Percentiles rank a stretch among this genome's conserved stretches.
Conservation (phyloP, 768 basidiomycete species). For the Mycena floridula region DNA sequence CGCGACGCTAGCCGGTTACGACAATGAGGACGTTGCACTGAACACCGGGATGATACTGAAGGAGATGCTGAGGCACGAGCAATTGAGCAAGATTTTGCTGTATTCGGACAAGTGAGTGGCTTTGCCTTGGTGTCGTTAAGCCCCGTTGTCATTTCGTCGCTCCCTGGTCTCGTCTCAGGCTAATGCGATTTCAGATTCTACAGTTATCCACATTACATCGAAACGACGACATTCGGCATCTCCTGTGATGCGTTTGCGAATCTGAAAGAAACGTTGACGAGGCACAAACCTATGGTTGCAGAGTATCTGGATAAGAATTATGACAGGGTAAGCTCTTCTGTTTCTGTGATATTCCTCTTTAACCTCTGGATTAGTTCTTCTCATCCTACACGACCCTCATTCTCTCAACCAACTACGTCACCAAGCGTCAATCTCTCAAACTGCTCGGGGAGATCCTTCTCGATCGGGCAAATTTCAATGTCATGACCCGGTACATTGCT, state of each 20-base stretch:
- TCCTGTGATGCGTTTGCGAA: constrained; percentile 98
- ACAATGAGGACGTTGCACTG: constrained; percentile 91
- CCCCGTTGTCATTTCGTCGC: not conserved
- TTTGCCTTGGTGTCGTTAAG: constrained; percentile 6
- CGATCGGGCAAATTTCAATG: constrained; percentile 95
- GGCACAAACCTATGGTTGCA: constrained; percentile 98
- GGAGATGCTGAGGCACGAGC: constrained; percentile 94
- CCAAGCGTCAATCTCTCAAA: constrained; percentile 98
- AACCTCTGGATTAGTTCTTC: constrained; percentile 67
- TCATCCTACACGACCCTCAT: constrained; percentile 90
- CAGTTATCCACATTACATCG: constrained; percentile 93
- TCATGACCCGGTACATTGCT: constrained; percentile 97
- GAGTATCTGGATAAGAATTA: constrained; percentile 97
- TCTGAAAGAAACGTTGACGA: constrained; percentile 93
- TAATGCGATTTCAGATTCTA: constrained; percentile 66
- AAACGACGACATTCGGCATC: constrained; percentile 95
- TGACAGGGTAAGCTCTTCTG: constrained; percentile 61
- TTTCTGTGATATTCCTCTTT: not conserved
- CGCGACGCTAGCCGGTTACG: constrained; percentile 84
- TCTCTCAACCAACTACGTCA: constrained; percentile 93
- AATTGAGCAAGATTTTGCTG: constrained; percentile 81
- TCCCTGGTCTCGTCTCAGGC: not conserved
- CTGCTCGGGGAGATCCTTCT: constrained; percentile 96
- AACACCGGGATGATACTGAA: constrained; percentile 98
- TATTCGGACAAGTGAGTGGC: constrained; percentile 85